phyloP scores from a whole-genome alignment of 306 rosid species.

The Comarum palustre region DNA sequence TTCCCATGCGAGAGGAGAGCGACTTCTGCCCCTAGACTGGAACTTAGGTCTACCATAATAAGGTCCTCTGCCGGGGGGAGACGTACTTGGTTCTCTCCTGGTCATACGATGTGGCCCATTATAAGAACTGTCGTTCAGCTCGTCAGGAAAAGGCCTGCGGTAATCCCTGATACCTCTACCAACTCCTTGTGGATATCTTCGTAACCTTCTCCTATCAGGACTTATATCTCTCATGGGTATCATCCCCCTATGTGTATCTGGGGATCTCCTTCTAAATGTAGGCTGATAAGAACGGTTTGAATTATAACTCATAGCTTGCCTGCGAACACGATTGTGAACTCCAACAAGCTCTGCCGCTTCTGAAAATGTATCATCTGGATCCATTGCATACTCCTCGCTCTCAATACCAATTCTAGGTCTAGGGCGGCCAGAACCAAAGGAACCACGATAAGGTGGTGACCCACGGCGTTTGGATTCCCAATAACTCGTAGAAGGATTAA shows the following conservation, averaged over 20 bases:
- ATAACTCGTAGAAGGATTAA: conserved; percentile 13
- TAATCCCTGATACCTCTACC: conserved; percentile 28
- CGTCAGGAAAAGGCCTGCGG: conserved; percentile 28
- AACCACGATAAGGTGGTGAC: conserved; percentile 22
- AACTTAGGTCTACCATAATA: conserved; percentile 32
- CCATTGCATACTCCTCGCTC: conserved; percentile 21
- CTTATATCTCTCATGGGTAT: conserved; percentile 25
- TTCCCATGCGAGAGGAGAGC: conserved; percentile 34
- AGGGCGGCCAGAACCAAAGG: conserved; percentile 25
- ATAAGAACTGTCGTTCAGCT: conserved; percentile 25
- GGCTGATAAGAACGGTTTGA: conserved; percentile 24
- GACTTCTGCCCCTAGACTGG: conserved; percentile 35
- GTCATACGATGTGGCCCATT: conserved; percentile 26
- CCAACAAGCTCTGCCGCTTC: conserved; percentile 20
- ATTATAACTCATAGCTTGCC: conserved; percentile 21
- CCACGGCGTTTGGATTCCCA: conserved; percentile 26
- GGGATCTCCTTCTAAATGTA: conserved; percentile 34
- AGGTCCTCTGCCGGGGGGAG: conserved; percentile 29
- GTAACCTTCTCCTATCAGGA: conserved; percentile 36
- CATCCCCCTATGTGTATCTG: conserved; percentile 27
- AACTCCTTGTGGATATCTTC: conserved; percentile 34
- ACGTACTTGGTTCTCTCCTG: conserved; percentile 33
- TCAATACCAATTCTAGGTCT: conserved; percentile 30
- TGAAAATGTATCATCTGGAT: conserved; percentile 13
- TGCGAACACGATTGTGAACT: conserved; percentile 23